Evolutionary conservation across 2,329 filamentous ascomycete species (phyloP), one percentile per base, ranked within the genome.

Genomic region (Diaporthe citrichinensis): DNA sequence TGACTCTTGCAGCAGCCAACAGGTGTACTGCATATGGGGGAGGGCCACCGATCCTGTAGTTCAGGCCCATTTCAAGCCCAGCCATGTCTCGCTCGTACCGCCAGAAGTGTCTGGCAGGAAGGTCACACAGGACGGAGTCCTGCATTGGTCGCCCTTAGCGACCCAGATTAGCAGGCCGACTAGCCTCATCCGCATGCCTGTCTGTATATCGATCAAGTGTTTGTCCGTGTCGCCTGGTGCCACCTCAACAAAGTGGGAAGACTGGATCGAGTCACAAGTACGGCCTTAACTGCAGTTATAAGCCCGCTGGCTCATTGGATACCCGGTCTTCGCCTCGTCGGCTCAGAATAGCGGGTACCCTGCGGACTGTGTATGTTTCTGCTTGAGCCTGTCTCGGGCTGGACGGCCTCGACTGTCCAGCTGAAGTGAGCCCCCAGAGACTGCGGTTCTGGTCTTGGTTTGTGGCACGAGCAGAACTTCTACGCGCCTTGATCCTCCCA

Each of bases 321-420:
- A 53, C 51, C 34, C 71, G 72, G 67, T 41, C 25, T 39, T 76
- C 75, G 72, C 75, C 72, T 76, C 72, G 57, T 31, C 34, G 67
- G 31, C 46, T 55, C 67, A 55, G 25, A 65, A 65, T 12, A 41
- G 53, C n/a, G 61, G 73, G 28, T 58, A 67, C 41, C 17, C 36
- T 12, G 46, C 36, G 69, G 73, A 44, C 46, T 62, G 49, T 65
- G 73, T 75, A 71, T 72, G 75, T 76, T 75, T 76, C 73, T 76
- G 53, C 57, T 20, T 75, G 75, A 75, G 57, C 69, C 69, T 75
- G 75, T 76, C 75, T 76, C 75, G 73, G 75, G 61, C 62, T 53
- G 59, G 41, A 53, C 31, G 34, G 53, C 20, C 44, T 71, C 46
- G 46, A 65, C 14, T 58, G 36, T 44, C 14, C 61, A 71, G 68